Base-by-base conservation (phyloP, 768 basidiomycete species). In the Ramaria sp. region DNA sequence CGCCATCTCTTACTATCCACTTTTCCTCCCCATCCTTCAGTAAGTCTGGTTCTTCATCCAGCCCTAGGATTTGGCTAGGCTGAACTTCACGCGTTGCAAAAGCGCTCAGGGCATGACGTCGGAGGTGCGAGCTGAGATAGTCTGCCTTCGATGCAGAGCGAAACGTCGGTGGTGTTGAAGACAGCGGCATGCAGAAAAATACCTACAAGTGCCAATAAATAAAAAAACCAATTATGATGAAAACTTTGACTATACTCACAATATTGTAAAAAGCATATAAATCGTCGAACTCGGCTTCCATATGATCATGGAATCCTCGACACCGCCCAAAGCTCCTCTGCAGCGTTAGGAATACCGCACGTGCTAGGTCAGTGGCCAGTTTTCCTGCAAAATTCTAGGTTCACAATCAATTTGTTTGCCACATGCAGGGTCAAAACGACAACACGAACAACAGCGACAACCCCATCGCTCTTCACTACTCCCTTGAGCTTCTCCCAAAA, bases 351-450 rank as follows among this genome's bases (percentile, higher is more conserved):
- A 86, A 65, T 37, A 96, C 74, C 44, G 86, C 76, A 44, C 72
- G 76, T 0, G 84, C 78, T 0, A 88, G 73, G 44, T 75, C 68
- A 0, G 85, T 85, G 24, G 68, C 70, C 18, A 85, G 63, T 50
- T 72, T 67, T n/a, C 94, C 93, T 0, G 81, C 92, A 65, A 88
- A 87, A 64, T 95, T 95, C 91, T 93, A 43, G 22, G 37, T 9
- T 9, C 27, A 30, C n/a, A 18, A 10, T 44, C 51, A 38, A 27
- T 12, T 57, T 27, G 42, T 1, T 25, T 15, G n/a, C n/a, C n/a
- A n/a, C n/a, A n/a, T 13, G 2, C 30, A 45, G 30, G 5, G 13
- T 36, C 32, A 42, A 9, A 22, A 28, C 3, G 10, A 27, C 30
- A 32, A 15, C 13, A 70, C 84, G 70, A 59, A 93, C 92, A 60